Evolutionary conservation across 768 basidiomycete species (phyloP), one percentile per base, ranked within the genome.

Genomic region (Tricholoma saponaceum): DNA sequence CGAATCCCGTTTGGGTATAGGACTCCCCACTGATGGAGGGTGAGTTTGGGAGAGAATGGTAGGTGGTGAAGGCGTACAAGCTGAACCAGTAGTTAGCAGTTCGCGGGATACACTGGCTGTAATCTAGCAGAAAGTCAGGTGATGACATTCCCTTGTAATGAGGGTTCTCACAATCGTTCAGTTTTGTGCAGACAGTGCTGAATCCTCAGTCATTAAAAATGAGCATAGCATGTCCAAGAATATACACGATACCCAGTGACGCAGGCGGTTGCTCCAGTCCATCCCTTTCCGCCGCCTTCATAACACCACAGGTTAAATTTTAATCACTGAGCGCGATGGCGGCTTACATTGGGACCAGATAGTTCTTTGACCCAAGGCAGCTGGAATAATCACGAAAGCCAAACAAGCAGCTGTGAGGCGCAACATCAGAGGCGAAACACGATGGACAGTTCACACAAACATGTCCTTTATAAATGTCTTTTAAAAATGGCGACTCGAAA

Each of bases 1-100:
- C 63, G 67, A 84, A 84, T 16, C 79, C 79, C 0, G 83, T 85
- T 65, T 82, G 79, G 2, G 81, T 80, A 69, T 84, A 84, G 1
- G 83, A 83, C 62, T 83, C 82, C 8, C 83, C 83, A 60, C 82
- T 83, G 37, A 0, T 47, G 12, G 20, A 33, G 33, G 43, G 22
- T 20, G 39, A 9, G 32, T 26, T 37, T 25, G 1, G 32, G 26
- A 12, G 10, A 16, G 18, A 26, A 13, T 25, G 20, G 12, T 22
- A 56, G 28, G 32, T 10, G 52, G 26, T 33, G 14, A 39, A 30
- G 10, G 26, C 78, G 57, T 62, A 83, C 81, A 83, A 84, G 67
- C 79, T 80, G 64, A 84, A 85, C 83, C 83, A 84, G 65, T 75
- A 82, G 58, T 79, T 79, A 1, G 69, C 69, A n/a, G 67, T 52